Conservation (phyloP, 805 yeast genomes). For the Torulaspora gathmanii region DNA sequence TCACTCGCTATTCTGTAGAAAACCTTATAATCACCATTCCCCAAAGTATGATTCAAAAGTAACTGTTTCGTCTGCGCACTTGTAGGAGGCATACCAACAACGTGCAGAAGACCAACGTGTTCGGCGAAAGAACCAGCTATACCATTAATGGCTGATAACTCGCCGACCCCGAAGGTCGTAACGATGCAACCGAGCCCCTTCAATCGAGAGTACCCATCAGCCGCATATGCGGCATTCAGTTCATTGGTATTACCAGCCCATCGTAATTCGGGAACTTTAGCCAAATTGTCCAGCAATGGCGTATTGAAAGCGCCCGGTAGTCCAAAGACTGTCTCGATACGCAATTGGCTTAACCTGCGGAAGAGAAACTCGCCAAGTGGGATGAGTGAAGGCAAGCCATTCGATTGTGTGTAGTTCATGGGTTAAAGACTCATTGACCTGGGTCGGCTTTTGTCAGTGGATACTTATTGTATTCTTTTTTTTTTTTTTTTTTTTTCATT, state of each 20-base stretch:
- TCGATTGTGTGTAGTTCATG: conserved; percentile 14
- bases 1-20: conserved; percentile 45
- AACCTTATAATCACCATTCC: conserved; percentile 43
- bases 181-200: conserved; percentile 37
- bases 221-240: conserved; percentile 84
- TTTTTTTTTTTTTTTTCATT: background rate
- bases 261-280: conserved; percentile 44
- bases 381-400: conserved; percentile 24
- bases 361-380: conserved; percentile 65
- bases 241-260: conserved; percentile 89
- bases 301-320: conserved; percentile 73
- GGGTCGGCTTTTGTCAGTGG: background rate
- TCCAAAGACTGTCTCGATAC: conserved; percentile 59
- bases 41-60: conserved; percentile 32
- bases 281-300: conserved; percentile 60
- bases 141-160: conserved; percentile 79
- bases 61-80: conserved; percentile 34
- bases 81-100: conserved; percentile 73
- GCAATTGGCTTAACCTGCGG: conserved; percentile 48
- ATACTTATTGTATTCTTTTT: background rate
- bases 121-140: conserved; percentile 80
- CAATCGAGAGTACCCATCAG: conserved; percentile 77
- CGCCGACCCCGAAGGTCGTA: conserved; percentile 85
- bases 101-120: conserved; percentile 72
- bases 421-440: background rate